Evolutionary conservation across 192 early-diverging fungal species (phyloP), one percentile per base, ranked within the genome.

Genomic region (Coemansia sp.): DNA sequence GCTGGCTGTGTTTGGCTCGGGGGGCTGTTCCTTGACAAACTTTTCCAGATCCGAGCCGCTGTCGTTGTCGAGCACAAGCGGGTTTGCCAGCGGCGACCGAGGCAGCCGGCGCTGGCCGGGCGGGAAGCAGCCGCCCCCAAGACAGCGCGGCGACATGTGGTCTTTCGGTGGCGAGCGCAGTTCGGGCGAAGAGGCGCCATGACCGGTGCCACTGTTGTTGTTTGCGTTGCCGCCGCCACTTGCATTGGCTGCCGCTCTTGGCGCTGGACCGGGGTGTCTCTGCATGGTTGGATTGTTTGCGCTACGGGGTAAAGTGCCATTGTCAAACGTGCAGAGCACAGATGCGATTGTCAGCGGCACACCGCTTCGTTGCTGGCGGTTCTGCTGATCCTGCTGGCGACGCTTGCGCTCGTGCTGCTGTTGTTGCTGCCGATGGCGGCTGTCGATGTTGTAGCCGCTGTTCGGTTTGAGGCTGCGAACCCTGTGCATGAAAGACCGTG

Each of bases 11-110:
- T 8, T 48, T 15, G 45, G 45, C 45, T 48, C 12, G 3, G 45
- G 45, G 3, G 45, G 45, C 45, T 37, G 58, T 17, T 34, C 58
- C 6, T 60, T 35, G 35, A n/a, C 4, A 35, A 35, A 4, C 58
- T 60, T 48, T 48, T 48, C 58, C 8, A 35, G 17, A 17, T 60
- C 58, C 2, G 58, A 60, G 35, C 9, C 28, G 5, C 17, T 60
- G 35, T 35, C 28, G 28, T 60, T 43, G 7, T 33, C 28, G 32
- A 71, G 14, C 2, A 67, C 57, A 17, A 69, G 37, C 4, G 79
- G 71, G 68, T 76, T 82, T 22, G 75, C 79, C 61, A 82, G 71
- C 15, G 79, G 79, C 67, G 79, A 82, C 39, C 79, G 79, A 17
- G 79, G 79, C 64, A 82, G 39, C 35, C 66, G 58, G 43, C 79